Evolutionary conservation across 371 early-diverging fungal species (phyloP).

Genomic region (Mucor mucedo): DNA sequence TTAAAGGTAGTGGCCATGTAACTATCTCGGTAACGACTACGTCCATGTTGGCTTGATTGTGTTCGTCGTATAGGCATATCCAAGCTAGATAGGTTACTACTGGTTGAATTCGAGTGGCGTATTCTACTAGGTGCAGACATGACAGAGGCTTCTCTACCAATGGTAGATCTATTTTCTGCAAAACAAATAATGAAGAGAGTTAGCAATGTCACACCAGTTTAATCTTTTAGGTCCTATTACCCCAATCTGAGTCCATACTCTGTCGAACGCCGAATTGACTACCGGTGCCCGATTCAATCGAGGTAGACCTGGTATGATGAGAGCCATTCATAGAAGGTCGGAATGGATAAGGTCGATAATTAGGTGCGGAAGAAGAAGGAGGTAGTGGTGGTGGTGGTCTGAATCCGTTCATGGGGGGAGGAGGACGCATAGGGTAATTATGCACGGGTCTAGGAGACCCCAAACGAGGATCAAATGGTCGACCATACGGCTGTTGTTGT

Average conservation of each 20-base stretch:
- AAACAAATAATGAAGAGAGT: neutral
- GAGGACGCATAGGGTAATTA: constrained; percentile 8
- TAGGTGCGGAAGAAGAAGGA: constrained; percentile 5
- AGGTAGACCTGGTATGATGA: constrained; percentile 20
- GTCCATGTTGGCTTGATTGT: constrained; percentile 24
- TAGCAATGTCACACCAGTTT: too few species aligned
- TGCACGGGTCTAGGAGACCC: constrained; percentile 18
- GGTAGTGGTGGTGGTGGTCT: constrained; percentile 7
- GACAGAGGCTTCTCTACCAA: constrained; percentile 18
- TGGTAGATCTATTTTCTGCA: constrained; percentile 2
- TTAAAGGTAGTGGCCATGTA: constrained; percentile 52
- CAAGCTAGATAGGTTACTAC: neutral
- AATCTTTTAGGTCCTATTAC: neutral
- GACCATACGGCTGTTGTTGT: constrained; percentile 4
- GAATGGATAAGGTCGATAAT: constrained; percentile 7
- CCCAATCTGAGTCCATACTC: constrained; percentile 20
- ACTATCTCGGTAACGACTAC: constrained; percentile 47
- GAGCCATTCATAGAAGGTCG: constrained; percentile 3
- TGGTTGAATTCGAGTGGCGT: constrained; percentile 5
- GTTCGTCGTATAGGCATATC: constrained; percentile 4
- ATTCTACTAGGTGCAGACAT: constrained; percentile 16
- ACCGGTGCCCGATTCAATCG: constrained; percentile 17
- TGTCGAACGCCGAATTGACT: constrained; percentile 2
- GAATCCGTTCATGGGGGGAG: constrained; percentile 8
- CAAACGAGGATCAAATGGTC: constrained; percentile 26